Evolutionary conservation across 768 basidiomycete species (phyloP).

Genomic region (Suillus bovinus): DNA sequence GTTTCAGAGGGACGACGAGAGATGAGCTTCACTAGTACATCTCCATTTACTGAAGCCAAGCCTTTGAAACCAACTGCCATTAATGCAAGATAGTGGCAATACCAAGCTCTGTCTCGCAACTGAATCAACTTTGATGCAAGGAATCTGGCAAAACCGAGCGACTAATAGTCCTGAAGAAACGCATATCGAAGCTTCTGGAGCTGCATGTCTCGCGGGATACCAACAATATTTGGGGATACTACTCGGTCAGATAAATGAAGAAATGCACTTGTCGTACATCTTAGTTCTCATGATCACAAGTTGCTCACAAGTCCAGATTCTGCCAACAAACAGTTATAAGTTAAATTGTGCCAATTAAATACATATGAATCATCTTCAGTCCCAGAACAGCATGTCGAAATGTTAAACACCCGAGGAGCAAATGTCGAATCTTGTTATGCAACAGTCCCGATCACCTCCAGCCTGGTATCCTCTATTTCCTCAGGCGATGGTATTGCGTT

Average conservation of each 20-base stretch:
- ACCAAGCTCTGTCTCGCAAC: not conserved
- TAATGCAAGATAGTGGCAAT: not conserved
- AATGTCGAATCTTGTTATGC: not conserved
- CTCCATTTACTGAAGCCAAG: conserved; percentile 2
- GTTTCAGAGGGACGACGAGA: conserved; percentile 54
- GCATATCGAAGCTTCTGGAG: not conserved
- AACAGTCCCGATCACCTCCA: not conserved
- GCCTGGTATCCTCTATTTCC: not conserved
- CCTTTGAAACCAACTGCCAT: not conserved
- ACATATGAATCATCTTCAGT: not conserved
- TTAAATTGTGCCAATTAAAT: not conserved
- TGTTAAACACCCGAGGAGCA: not conserved
- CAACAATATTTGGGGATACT: not conserved
- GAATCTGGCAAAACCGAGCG: not conserved
- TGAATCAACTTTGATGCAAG: not conserved
- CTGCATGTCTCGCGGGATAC: not conserved
- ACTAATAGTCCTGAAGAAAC: not conserved
- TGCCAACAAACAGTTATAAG: no score
- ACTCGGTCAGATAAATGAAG: not conserved
- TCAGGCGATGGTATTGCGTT: not conserved
- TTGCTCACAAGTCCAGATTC: no score
- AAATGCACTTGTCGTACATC: not conserved
- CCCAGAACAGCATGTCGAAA: not conserved
- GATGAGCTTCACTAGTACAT: conserved; percentile 6
- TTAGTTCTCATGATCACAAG: no score